These are phyloP conservation scores for Hemileia vastatrix DNA, from an alignment of 1,284 basidiomycete species.

Conservation along the genomic window DNA sequence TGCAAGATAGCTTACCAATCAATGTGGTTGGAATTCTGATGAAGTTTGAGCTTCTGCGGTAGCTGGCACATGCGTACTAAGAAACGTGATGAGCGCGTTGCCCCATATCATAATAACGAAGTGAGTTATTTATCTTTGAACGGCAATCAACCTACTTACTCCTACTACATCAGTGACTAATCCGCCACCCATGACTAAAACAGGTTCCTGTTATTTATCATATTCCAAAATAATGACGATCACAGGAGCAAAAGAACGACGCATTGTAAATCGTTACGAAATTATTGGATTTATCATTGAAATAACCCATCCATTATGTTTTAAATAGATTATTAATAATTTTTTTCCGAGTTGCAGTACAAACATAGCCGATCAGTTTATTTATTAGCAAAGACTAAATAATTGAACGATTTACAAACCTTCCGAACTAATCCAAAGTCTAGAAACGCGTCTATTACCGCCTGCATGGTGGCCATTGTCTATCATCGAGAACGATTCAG, in stretches of 20 bases:
- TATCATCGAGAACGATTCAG: too few species aligned
- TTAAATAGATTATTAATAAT: too few species aligned
- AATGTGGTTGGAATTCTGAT: conserved; percentile 48
- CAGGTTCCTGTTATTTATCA: conserved; percentile 40
- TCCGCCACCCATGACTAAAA: conserved; percentile 48
- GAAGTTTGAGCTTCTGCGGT: conserved; percentile 48
- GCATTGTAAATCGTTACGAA: too few species aligned
- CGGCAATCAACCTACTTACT: not conserved
- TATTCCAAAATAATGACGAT: not conserved
- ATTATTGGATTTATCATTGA: too few species aligned
- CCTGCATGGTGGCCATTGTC: conserved; percentile 43
- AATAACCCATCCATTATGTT: too few species aligned
- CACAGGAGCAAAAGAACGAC: not conserved
- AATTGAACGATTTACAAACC: not conserved
- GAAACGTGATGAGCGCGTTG: not conserved
- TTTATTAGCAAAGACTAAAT: not conserved
- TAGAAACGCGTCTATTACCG: conserved; percentile 49
- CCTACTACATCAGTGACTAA: conserved; percentile 41
- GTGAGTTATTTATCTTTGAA: not conserved
- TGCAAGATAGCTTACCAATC: conserved; percentile 43
- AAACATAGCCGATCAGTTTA: too few species aligned
- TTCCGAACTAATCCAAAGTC: conserved; percentile 48
- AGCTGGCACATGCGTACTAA: conserved; percentile 48
- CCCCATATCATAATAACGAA: conserved; percentile 28
- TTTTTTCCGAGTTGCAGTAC: too few species aligned